phyloP scores from a whole-genome alignment of 192 early-diverging fungal species.

The Helicostylum pulchrum region DNA sequence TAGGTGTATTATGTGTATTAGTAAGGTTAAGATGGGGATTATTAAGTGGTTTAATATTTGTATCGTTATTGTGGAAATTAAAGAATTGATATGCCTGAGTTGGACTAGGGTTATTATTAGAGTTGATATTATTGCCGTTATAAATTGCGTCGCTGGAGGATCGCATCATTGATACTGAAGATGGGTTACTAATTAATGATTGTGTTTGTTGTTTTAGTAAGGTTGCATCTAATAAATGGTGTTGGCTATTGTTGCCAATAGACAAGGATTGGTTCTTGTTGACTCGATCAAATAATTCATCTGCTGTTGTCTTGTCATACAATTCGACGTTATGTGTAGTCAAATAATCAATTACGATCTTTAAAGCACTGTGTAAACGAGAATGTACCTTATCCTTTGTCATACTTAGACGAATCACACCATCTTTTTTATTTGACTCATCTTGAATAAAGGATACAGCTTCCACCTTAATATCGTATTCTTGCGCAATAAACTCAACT shows the following conservation, averaged over 20 bases:
- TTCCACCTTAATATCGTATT: neutral
- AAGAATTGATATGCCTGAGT: neutral
- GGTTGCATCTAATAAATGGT: neutral
- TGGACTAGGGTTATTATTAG: neutral
- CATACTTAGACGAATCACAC: neutral
- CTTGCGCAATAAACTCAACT: neutral
- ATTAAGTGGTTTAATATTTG: neutral
- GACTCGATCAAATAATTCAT: neutral
- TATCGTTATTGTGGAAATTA: no score
- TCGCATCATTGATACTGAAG: neutral
- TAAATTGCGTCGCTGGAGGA: neutral
- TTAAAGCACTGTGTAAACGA: neutral
- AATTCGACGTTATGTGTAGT: neutral
- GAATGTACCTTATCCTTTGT: neutral
- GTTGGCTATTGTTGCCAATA: neutral
- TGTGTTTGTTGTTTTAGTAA: no score
- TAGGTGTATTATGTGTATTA: neutral
- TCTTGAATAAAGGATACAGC: neutral
- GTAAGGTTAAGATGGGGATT: no score
- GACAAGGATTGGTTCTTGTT: neutral
- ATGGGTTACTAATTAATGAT: neutral
- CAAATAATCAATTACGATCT: neutral
- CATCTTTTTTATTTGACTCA: neutral
- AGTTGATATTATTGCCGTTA: neutral
- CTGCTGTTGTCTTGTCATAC: neutral